These are phyloP conservation scores for Dactylorhiza incarnata DNA, from an alignment of 106 monocot species.

Conservation along the genomic window DNA sequence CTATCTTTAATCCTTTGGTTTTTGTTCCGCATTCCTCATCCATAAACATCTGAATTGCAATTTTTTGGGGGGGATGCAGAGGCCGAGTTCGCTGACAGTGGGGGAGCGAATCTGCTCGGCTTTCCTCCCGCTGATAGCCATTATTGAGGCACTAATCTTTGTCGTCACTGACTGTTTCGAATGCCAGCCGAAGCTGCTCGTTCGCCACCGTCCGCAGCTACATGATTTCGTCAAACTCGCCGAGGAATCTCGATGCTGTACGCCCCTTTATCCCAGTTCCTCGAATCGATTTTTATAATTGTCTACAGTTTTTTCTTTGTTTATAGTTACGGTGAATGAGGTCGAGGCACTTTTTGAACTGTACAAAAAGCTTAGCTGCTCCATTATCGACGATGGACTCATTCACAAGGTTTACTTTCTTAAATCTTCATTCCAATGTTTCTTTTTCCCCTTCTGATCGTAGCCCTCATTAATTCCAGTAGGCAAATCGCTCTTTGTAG, in stretches of 20 bases:
- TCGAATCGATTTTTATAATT: neutral
- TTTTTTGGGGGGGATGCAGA: neutral
- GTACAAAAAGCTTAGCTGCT: slow-evolving; percentile 78
- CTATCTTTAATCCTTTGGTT: too few species aligned
- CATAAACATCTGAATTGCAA: neutral
- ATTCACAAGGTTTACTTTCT: slow-evolving; percentile 68
- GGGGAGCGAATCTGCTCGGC: slow-evolving; percentile 6
- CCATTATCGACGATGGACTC: slow-evolving; percentile 46
- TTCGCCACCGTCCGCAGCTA: neutral
- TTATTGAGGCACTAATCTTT: slow-evolving; percentile 9
- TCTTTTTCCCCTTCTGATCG: neutral
- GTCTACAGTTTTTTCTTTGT: neutral
- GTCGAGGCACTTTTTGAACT: slow-evolving; percentile 85
- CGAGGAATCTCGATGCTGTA: slow-evolving; percentile 19
- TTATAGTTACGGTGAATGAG: slow-evolving; percentile 67
- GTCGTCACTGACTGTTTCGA: slow-evolving; percentile 16
- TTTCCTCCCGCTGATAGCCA: slow-evolving; percentile 13
- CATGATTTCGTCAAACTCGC: slow-evolving; percentile 14
- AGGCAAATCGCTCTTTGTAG: too few species aligned
- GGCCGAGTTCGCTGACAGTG: slow-evolving; percentile 7
- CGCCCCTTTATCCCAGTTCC: neutral
- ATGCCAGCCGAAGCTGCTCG: neutral
- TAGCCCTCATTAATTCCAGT: too few species aligned
- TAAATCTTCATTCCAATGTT: neutral
- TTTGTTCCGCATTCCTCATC: too few species aligned